Percentiles rank a stretch among this genome's conserved stretches.
phyloP scores from a whole-genome alignment of 495 filamentous ascomycete genomes.

The Tuber aestivum region DNA sequence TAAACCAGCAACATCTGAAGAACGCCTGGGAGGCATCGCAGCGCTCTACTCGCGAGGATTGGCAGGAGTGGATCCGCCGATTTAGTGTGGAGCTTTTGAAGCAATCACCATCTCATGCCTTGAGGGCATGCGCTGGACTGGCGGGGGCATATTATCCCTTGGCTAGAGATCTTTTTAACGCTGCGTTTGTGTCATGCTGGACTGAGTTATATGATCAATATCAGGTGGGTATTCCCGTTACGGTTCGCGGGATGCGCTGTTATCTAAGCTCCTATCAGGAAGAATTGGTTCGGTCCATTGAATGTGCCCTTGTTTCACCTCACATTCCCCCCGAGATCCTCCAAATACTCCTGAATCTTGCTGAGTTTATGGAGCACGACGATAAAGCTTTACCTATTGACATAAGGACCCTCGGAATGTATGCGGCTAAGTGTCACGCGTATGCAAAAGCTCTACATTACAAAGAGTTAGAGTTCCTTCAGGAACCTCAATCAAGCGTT shows the following conservation, averaged over 20 bases:
- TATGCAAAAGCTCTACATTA: conserved; percentile 98
- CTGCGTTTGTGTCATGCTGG: conserved; percentile 98
- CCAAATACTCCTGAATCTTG: conserved; percentile 88
- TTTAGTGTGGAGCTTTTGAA: conserved; percentile 93
- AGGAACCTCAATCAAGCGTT: conserved; percentile 90
- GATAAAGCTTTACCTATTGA: conserved; percentile 98
- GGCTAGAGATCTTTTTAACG: conserved; percentile 92
- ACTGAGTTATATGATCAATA: conserved; percentile 94
- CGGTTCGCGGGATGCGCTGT: conserved; percentile 3
- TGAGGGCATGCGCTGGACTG: conserved; percentile 85
- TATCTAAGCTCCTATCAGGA: conserved; percentile 53
- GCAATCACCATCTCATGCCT: conserved; percentile 89
- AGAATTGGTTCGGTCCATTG: conserved; percentile 88
- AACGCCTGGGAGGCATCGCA: conserved; percentile 94
- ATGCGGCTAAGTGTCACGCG: conserved; percentile 90
- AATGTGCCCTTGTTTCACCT: conserved; percentile 84
- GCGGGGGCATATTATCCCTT: conserved; percentile 86
- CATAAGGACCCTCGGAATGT: conserved; percentile 83
- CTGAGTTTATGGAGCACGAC: conserved; percentile 99
- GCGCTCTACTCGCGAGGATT: conserved; percentile 94
- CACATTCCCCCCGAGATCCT: conserved; percentile 93
- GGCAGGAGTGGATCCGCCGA: conserved; percentile 96
- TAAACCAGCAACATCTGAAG: conserved; percentile 95
- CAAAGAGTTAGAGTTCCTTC: conserved; percentile 96
- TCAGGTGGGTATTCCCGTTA: conserved; percentile 40